These are phyloP conservation scores for Cercospora canescens DNA, from an alignment of 2,329 filamentous ascomycete genomes.

Conservation along the genomic window DNA sequence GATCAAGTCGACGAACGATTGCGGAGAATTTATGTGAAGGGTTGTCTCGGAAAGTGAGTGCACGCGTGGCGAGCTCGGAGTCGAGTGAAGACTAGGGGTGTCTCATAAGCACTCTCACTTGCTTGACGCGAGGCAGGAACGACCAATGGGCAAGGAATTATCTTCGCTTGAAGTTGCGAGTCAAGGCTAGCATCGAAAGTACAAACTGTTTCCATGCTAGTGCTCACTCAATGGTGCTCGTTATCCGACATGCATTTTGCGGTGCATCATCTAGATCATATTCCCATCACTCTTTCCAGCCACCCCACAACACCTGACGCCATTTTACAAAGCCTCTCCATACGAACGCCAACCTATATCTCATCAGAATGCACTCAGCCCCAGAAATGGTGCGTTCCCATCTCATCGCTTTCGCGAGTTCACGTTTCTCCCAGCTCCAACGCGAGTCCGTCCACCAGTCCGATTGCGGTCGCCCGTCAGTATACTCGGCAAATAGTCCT, in stretches of 20 bases:
- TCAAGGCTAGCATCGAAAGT: background rate
- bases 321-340: background rate
- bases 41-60: background rate
- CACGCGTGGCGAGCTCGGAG: background rate
- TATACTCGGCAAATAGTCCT: conserved; percentile 85
- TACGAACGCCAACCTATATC: background rate
- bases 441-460: conserved; percentile 66
- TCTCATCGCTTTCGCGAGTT: conserved; percentile 69
- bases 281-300: background rate
- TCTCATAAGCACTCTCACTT: background rate
- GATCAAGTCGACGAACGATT: background rate
- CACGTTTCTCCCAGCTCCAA: conserved; percentile 83
- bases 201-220: background rate
- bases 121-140: background rate
- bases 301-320: background rate
- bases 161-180: background rate
- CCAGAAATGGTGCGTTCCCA: background rate
- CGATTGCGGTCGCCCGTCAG: conserved; percentile 74
- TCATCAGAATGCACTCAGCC: background rate
- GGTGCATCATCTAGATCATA: background rate
- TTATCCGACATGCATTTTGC: background rate
- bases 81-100: background rate
- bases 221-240: background rate
- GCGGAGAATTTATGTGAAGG: background rate
- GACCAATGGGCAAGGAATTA: background rate